These are phyloP conservation scores for Shiraia bambusicola DNA, from an alignment of 2,329 filamentous ascomycete genomes.

Conservation along the genomic window DNA sequence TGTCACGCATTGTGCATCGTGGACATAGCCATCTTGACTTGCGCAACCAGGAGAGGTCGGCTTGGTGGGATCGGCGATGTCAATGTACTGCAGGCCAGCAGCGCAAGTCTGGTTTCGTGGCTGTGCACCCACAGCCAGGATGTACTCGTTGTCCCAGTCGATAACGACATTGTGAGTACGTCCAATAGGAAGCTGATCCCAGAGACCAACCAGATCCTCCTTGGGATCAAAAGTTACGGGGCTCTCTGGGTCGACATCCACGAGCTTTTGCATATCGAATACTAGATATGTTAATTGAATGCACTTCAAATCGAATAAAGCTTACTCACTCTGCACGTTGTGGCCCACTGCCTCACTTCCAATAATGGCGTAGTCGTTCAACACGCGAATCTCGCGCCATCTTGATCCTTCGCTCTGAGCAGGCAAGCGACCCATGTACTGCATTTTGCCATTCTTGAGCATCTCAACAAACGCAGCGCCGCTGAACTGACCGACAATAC, in stretches of 20 bases:
- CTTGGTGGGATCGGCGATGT: constrained; percentile 57
- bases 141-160: constrained; percentile 40
- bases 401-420: constrained; percentile 47
- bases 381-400: constrained; percentile 55
- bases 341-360: constrained; percentile 52
- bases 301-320: constrained; percentile 56
- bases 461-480: constrained; percentile 57
- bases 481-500: constrained; percentile 56
- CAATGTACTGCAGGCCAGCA: constrained; percentile 59
- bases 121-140: constrained; percentile 37
- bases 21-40: constrained; percentile 59
- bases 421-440: constrained; percentile 56
- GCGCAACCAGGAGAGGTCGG: constrained; percentile 56
- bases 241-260: constrained; percentile 32
- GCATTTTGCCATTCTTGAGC: constrained; percentile 51
- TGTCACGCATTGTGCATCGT: constrained; percentile 61
- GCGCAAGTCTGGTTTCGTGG: constrained; percentile 46
- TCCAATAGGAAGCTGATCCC: constrained; percentile 29
- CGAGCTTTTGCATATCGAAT: constrained; percentile 51
- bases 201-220: constrained; percentile 31
- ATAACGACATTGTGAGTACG: constrained; percentile 44
- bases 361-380: constrained; percentile 49
- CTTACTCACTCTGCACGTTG: constrained; percentile 52
- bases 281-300: constrained; percentile 24
- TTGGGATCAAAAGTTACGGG: constrained; percentile 36